phyloP scores from a whole-genome alignment of 1,284 basidiomycete genomes.

The Boletellus deceptivus region DNA sequence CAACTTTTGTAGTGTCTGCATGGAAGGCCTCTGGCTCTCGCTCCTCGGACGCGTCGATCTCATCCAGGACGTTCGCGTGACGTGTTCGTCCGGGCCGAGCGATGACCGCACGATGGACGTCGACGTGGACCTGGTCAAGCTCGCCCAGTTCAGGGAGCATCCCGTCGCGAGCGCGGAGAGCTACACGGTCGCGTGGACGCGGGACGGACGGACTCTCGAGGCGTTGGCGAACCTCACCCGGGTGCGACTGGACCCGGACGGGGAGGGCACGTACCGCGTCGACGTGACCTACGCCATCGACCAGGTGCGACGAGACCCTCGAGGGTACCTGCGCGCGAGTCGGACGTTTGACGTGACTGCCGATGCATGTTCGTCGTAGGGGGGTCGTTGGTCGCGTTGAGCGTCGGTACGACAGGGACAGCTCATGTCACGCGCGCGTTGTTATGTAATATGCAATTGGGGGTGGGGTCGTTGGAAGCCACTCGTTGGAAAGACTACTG shows the following conservation, averaged over 20 bases:
- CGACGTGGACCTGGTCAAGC: constrained; percentile 50
- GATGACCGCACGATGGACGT: constrained; percentile 31
- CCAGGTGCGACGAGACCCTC: constrained; percentile 51
- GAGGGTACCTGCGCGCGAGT: constrained; percentile 31
- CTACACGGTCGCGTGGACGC: constrained; percentile 55
- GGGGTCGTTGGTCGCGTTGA: background rate
- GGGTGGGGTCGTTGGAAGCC: constrained; percentile 7
- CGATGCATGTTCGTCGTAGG: constrained; percentile 1
- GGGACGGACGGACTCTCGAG: constrained; percentile 42
- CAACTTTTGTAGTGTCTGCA: constrained; percentile 75
- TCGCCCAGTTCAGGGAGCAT: constrained; percentile 53
- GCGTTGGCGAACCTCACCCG: constrained; percentile 49
- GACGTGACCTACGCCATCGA: constrained; percentile 53
- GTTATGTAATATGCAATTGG: constrained; percentile 16
- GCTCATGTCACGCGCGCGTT: constrained; percentile 10
- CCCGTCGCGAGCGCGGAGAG: constrained; percentile 42
- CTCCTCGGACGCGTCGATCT: constrained; percentile 58
- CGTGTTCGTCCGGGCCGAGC: constrained; percentile 1
- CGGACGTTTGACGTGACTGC: constrained; percentile 16
- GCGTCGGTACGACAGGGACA: background rate
- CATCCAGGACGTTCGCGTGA: constrained; percentile 49
- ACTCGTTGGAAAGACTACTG: constrained; percentile 16
- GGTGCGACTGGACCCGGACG: constrained; percentile 37
- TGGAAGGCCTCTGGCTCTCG: constrained; percentile 69
- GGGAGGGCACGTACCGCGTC: constrained; percentile 42